These are phyloP conservation scores for Sanghuangporus weigelae DNA, from an alignment of 1,284 basidiomycete species.

Conservation along the genomic window DNA sequence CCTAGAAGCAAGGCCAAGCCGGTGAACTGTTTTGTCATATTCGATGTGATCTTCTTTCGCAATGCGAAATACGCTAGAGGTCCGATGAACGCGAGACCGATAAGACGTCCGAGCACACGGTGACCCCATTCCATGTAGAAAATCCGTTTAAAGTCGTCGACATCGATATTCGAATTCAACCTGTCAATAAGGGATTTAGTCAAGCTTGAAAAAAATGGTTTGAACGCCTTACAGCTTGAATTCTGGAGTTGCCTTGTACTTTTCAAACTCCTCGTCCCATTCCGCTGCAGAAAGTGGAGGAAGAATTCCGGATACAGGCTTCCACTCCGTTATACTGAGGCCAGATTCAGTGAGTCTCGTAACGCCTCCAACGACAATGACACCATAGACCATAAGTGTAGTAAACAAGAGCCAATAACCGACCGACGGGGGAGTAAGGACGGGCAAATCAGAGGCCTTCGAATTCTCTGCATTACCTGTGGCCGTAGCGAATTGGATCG, in stretches of 20 bases:
- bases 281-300: constrained; percentile 76
- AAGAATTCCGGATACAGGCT: constrained; percentile 84
- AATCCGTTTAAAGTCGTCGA: constrained; percentile 93
- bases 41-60: constrained; percentile 60
- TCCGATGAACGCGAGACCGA: constrained; percentile 78
- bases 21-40: constrained; percentile 59
- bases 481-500: constrained; percentile 16
- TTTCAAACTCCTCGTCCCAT: constrained; percentile 91
- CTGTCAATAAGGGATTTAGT: constrained; percentile 35
- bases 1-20: constrained; percentile 80
- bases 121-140: constrained; percentile 99
- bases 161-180: constrained; percentile 81
- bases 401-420: constrained; percentile 81
- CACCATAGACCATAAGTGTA: constrained; percentile 81
- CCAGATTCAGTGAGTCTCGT: constrained; percentile 98
- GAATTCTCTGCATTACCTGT: constrained; percentile 12
- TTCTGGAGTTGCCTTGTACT: constrained; percentile 95
- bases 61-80: constrained; percentile 77
- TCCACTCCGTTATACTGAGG: constrained; percentile 97
- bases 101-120: constrained; percentile 86
- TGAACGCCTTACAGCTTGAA: constrained; percentile 77
- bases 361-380: constrained; percentile 94
- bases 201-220: not conserved
- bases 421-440: constrained; percentile 71
- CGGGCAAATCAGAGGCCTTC: constrained; percentile 35